These are phyloP conservation scores for Sporisorium sorghi DNA, from an alignment of 1,284 basidiomycete species.

Conservation along the genomic window DNA sequence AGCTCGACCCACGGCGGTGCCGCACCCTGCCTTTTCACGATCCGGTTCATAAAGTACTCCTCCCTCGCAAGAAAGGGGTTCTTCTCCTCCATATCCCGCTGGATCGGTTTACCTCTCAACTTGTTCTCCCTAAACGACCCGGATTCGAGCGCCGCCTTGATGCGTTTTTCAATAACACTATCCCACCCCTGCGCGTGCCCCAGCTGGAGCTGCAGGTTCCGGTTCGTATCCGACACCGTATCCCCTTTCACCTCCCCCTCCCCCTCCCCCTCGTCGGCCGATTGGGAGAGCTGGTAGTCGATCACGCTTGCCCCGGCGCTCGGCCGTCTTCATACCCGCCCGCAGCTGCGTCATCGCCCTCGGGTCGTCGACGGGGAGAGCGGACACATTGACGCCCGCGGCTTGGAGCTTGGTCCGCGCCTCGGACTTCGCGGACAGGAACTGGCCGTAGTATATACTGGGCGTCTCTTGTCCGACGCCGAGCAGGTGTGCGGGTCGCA, in stretches of 20 bases:
- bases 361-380: conserved; percentile 71
- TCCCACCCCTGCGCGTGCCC: conserved; percentile 60
- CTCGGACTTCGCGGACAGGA: conserved; percentile 24
- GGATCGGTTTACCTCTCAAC: conserved; percentile 80
- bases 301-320: conserved; percentile 75
- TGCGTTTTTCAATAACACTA: conserved; percentile 56
- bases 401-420: conserved; percentile 38
- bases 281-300: conserved; percentile 76
- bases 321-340: conserved; percentile 75
- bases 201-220: conserved; percentile 29
- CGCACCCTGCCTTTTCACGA: conserved; percentile 84
- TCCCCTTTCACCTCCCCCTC: conserved; percentile 71
- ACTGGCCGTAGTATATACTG: conserved; percentile 54
- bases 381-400: conserved; percentile 34
- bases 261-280: too few relatives aligned
- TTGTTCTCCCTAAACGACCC: conserved; percentile 81
- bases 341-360: conserved; percentile 73
- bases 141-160: conserved; percentile 76
- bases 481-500: conserved; percentile 47
- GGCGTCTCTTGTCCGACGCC: conserved; percentile 33
- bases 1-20: conserved; percentile 91
- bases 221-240: conserved; percentile 56
- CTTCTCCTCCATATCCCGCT: conserved; percentile 75
- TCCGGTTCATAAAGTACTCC: conserved; percentile 80
- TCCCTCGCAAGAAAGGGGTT: conserved; percentile 76